Percentiles rank a stretch among this genome's conserved stretches.
Conservation (phyloP, 176 grass and related monocot genomes). For the Oryza meridionalis region DNA sequence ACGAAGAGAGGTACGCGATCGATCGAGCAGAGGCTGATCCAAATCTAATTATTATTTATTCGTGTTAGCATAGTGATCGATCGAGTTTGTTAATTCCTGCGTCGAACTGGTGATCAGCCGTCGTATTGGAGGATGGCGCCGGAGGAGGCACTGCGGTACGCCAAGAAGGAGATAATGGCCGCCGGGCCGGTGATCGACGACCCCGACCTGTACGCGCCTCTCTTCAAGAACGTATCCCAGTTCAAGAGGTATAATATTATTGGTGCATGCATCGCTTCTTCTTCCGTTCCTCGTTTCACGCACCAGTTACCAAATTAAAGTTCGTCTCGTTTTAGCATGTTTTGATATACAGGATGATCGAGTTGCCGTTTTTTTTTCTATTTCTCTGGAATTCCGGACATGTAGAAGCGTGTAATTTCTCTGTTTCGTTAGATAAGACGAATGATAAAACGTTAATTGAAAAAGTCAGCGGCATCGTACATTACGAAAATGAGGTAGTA, state of each 20-base stretch:
- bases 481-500: no score
- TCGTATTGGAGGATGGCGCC: slow-evolving; percentile 82
- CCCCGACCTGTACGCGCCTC: slow-evolving; percentile 66
- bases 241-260: slow-evolving; percentile 72
- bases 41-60: background rate
- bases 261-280: background rate
- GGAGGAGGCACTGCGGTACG: slow-evolving; percentile 64
- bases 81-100: background rate
- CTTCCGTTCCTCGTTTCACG: background rate
- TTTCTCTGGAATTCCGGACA: no score
- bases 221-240: slow-evolving; percentile 84
- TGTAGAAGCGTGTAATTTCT: no score
- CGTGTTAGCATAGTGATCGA: background rate
- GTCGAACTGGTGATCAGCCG: slow-evolving; percentile 39
- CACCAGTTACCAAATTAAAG: background rate
- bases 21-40: background rate
- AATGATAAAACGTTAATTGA: no score
- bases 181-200: slow-evolving; percentile 52
- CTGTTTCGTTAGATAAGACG: no score
- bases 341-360: background rate
- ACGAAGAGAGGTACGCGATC: slow-evolving; percentile 1
- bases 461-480: no score
- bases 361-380: background rate
- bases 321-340: slow-evolving; percentile 19
- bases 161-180: slow-evolving; percentile 67